Base-by-base conservation (phyloP, 805 yeast genomes). In the Candida peoriensis region DNA sequence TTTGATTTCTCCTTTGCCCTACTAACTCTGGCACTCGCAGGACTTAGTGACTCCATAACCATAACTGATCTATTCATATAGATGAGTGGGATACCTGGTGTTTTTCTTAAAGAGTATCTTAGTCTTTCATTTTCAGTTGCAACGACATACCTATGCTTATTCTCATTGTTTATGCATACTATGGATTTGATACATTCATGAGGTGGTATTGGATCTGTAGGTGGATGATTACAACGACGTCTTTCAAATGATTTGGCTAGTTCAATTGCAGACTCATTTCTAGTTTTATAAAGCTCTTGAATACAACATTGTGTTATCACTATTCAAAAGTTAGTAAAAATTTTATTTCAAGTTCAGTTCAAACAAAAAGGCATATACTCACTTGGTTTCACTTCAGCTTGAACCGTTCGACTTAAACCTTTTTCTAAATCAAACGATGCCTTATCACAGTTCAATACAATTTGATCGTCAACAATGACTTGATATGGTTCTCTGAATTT, bases 291-390 rank as follows among this genome's bases (percentile, higher is more conserved):
- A 20, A 93, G 64, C 14, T 84, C 81, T 54, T 87, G 87, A 71
- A 93, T 86, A 49, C 95, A 84, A 56, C 98, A 93, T 58, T 93
- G 97, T 3, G 98, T 87, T 36, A 93, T 83, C 94, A 93, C n/a
- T 58, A 36, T 30, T 23, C 20, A 3, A 26, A 10, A 23, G 12
- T 15, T 20, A 21, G 20, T 21, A 5, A 5, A 22, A 6, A 31
- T 19, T 49, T 53, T 58, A n/a, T n/a, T n/a, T n/a, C n/a, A n/a
- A n/a, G n/a, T n/a, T n/a, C n/a, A n/a, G n/a, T n/a, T n/a, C n/a
- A n/a, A n/a, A n/a, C n/a, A n/a, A n/a, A n/a, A n/a, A n/a, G n/a
- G n/a, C n/a, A n/a, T n/a, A n/a, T n/a, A n/a, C n/a, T n/a, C n/a
- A n/a, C n/a, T 74, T 15, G 86, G 84, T 52, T 90, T 93, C 20